Evolutionary conservation across 2,329 filamentous ascomycete genomes (phyloP), one percentile per base, ranked within the genome.

Genomic region (Podosphaera leucotricha): DNA sequence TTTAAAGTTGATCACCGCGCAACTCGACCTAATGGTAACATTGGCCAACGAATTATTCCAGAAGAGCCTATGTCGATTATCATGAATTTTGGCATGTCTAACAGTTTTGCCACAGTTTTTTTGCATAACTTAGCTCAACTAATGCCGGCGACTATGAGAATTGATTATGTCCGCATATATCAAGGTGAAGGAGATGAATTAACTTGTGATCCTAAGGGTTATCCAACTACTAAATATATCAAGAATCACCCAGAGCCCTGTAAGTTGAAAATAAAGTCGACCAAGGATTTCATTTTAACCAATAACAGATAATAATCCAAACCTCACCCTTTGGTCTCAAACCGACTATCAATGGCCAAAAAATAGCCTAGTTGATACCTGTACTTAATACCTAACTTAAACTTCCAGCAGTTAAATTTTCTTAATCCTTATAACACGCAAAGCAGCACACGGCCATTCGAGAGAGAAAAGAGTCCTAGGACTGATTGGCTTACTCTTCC

Each of bases 81-180:
- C 51, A 66, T 74, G 61, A 82, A 82, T 54, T 70, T 80, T 52
- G 78, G 77, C 53, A 79, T 82, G 70, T 75, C 72, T 3, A 66
- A 66, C 52, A 71, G 69, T 58, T 81, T 81, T 57, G 71, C 77
- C 0, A 57, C 64, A 4, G 61, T 80, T 48, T 72, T 80, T 53
- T 58, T 73, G 46, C 66, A 65, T 1, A 71, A 68, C 22, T 59
- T 81, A 20, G 61, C 57, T 3, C 53, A 64, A 15, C 59, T 71
- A 38, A 64, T 79, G 53, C 77, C 77, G 2, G 76, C 72, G 2
- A 72, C 65, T 2, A 77, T 80, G 67, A 66, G 75, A 2, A 63
- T 81, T 46, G 77, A 81, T 57, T 80, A 80, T 55, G 65, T 82
- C 44, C 70, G 77, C 13, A 77, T 81, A 43, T 81, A 80, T 53